Evolutionary conservation across 441 rosid species (phyloP), one percentile per base, ranked within the genome.

Genomic region (Syzygium malaccense): DNA sequence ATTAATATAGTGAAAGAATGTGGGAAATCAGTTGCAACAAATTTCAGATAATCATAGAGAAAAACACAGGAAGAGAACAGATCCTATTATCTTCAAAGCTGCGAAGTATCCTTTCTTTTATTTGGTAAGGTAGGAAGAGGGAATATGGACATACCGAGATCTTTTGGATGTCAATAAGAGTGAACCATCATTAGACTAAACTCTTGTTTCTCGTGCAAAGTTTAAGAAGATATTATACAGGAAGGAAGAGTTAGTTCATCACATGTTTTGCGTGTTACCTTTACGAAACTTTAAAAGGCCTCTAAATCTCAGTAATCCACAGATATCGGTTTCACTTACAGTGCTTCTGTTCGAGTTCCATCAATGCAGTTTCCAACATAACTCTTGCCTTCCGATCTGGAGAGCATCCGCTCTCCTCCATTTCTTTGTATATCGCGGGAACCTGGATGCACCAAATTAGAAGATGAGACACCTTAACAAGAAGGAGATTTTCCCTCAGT

Each of bases 321-420:
- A 75, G 83, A 41, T 41, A 41, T 41, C 83, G 41, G 83, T 41
- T 37, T 75, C n/a, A 85, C 92, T 89, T 91, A 88, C 92, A 93
- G 53, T 87, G 90, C 88, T 91, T 93, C 90, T 86, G 92, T 58
- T 93, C 85, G 80, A 95, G 94, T 89, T 92, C 88, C 90, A 89
- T 89, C 87, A 92, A 86, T 26, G 96, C 96, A 91, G 91, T 90
- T 91, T 92, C 90, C 78, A 94, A 90, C 85, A 94, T 33, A 85
- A 92, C 92, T 87, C 96, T 94, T 84, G 96, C 96, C 91, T 93
- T 94, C 86, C 96, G 92, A 90, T 95, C 96, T 56, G 96, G 93
- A 87, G 93, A 89, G 92, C 96, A 94, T 54, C 95, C 95, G 86
- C 92, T 91, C 41, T 92, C 93, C 91, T 94, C 96, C 96, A 95